Evolutionary conservation across 345 rosid genomes (phyloP).

Genomic region (Brassica nigra): DNA sequence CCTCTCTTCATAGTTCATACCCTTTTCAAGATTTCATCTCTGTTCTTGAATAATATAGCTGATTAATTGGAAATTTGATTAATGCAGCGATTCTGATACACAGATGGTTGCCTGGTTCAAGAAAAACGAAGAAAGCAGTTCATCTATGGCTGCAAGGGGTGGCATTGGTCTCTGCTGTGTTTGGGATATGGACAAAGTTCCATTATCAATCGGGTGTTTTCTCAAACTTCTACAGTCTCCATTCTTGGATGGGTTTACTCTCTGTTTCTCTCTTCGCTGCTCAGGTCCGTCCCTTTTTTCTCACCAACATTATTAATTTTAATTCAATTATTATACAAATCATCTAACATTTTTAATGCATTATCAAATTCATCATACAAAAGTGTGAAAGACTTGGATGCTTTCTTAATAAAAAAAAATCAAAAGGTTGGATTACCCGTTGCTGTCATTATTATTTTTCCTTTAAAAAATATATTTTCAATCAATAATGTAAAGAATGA

Average conservation of each 20-base stretch:
- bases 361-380: background rate
- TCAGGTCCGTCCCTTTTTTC: slow-evolving; percentile 53
- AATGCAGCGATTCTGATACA: slow-evolving; percentile 80
- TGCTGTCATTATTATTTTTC: slow-evolving; percentile 2
- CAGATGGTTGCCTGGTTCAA: slow-evolving; percentile 91
- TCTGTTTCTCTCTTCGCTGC: slow-evolving; percentile 80
- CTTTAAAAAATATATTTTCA: background rate
- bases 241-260: slow-evolving; percentile 97
- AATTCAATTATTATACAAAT: background rate
- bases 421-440: slow-evolving; percentile 18
- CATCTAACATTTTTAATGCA: background rate
- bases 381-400: background rate
- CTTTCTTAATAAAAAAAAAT: background rate
- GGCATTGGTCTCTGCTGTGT: slow-evolving; percentile 79
- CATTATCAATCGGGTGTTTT: slow-evolving; percentile 60
- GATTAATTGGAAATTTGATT: background rate
- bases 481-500: slow-evolving; percentile 28
- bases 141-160: slow-evolving; percentile 86
- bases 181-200: slow-evolving; percentile 92
- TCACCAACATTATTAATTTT: slow-evolving; percentile 26
- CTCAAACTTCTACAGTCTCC: slow-evolving; percentile 85
- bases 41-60: background rate
- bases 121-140: slow-evolving; percentile 76
- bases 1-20: background rate
- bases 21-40: background rate